Evolutionary conservation across 495 filamentous ascomycete genomes (phyloP).

Genomic region (Elasticomyces elasticus): DNA sequence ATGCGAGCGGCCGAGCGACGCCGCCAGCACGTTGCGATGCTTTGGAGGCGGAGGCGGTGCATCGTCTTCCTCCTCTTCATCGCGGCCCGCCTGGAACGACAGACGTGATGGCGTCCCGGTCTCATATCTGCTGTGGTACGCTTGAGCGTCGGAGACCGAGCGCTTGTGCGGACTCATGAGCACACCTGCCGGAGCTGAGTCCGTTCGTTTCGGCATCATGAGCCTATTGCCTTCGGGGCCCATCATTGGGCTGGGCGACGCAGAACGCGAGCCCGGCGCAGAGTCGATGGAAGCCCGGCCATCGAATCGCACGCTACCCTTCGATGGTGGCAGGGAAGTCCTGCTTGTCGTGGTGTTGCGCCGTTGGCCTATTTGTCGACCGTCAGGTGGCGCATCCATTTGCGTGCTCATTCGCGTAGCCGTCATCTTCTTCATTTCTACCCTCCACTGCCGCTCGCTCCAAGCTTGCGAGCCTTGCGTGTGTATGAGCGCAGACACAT

Average conservation of each 20-base stretch:
- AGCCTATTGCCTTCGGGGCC: constrained; percentile 33
- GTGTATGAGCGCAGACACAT: constrained; percentile 70
- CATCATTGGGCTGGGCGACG: constrained; percentile 22
- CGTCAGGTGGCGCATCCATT: constrained; percentile 48
- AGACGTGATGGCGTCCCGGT: constrained; percentile 37
- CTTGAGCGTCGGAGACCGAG: constrained; percentile 47
- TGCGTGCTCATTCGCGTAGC: constrained; percentile 59
- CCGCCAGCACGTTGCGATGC: constrained; percentile 28
- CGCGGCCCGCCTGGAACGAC: constrained; percentile 31
- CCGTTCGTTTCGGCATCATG: constrained; percentile 29
- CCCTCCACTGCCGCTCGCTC: constrained; percentile 84
- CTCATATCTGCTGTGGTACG: constrained; percentile 38
- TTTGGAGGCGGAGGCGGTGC: constrained; percentile 38
- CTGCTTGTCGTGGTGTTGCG: constrained; percentile 17
- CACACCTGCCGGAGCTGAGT: constrained; percentile 33
- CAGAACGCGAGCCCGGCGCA: constrained; percentile 34
- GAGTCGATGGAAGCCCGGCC: constrained; percentile 50
- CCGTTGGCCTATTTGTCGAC: constrained; percentile 17
- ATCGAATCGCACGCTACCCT: constrained; percentile 50
- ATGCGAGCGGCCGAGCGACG: neutral
- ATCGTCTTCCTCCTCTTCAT: constrained; percentile 20
- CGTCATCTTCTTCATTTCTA: constrained; percentile 80
- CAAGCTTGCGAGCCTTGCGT: constrained; percentile 67
- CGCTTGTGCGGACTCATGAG: constrained; percentile 36
- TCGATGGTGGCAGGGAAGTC: constrained; percentile 10